Percentiles rank a stretch among this genome's conserved stretches.
Conservation (phyloP, 768 basidiomycete genomes). For the Boletus eberwhitei region DNA sequence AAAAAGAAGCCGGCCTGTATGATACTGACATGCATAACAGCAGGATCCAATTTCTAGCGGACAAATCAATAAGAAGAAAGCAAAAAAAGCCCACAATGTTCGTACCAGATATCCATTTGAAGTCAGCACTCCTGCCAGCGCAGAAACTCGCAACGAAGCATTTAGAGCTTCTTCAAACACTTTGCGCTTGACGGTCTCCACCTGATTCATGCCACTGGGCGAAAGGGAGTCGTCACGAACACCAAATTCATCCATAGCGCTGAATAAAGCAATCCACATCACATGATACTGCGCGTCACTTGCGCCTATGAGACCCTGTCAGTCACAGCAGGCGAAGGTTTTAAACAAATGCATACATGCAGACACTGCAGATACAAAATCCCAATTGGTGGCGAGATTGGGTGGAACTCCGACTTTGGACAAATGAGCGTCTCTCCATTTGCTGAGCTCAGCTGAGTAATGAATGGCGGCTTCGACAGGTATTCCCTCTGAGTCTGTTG, state of each 20-base stretch:
- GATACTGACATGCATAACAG: slow-evolving; percentile 85
- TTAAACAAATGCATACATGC: slow-evolving; percentile 42
- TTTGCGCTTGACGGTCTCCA: slow-evolving; percentile 64
- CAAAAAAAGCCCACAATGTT: slow-evolving; percentile 9
- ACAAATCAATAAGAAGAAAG: slow-evolving; percentile 3
- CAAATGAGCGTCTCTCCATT: slow-evolving; percentile 78
- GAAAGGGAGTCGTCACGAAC: slow-evolving; percentile 54
- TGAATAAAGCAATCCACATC: slow-evolving; percentile 85
- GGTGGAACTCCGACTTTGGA: slow-evolving; percentile 80
- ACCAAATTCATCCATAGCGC: slow-evolving; percentile 81
- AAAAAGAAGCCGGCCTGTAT: slow-evolving; percentile 81
- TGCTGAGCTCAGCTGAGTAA: slow-evolving; percentile 53
- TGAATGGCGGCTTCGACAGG: slow-evolving; percentile 58
- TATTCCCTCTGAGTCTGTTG: slow-evolving; percentile 74
- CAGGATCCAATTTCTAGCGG: slow-evolving; percentile 70
- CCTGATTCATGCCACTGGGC: slow-evolving; percentile 48
- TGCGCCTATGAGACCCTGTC: slow-evolving; percentile 44
- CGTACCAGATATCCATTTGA: slow-evolving; percentile 83
- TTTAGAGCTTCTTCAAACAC: slow-evolving; percentile 81
- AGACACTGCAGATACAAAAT: slow-evolving; percentile 77
- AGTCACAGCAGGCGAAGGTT: neutral
- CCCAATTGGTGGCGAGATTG: slow-evolving; percentile 83
- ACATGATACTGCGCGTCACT: slow-evolving; percentile 89
- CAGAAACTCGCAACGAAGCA: slow-evolving; percentile 83
- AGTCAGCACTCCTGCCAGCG: slow-evolving; percentile 81